Evolutionary conservation across 1,284 basidiomycete species (phyloP).

Genomic region (Heterobasidion annosum): DNA sequence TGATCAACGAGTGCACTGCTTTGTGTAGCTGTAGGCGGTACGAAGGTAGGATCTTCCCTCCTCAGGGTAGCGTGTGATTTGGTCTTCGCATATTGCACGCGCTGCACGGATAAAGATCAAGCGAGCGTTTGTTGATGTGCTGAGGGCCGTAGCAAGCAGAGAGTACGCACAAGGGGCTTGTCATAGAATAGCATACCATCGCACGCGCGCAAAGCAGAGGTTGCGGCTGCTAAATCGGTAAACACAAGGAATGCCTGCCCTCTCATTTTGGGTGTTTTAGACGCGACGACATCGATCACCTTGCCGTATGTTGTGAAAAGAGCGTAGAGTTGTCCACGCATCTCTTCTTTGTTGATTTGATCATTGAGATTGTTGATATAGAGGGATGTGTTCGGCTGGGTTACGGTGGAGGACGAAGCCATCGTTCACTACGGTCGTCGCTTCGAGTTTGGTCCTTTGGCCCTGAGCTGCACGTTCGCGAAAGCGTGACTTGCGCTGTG

Average conservation of each 20-base stretch:
- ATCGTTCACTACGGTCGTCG: constrained; percentile 11
- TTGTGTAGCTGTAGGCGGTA: constrained; percentile 56
- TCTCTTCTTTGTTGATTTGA: constrained; percentile 91
- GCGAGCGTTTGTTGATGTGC: constrained; percentile 9
- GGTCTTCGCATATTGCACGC: constrained; percentile 80
- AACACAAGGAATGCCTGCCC: constrained; percentile 98
- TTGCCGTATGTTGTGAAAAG: constrained; percentile 93
- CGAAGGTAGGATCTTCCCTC: constrained; percentile 68
- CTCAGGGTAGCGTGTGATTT: constrained; percentile 77
- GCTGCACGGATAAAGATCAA: constrained; percentile 32
- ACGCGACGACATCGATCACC: constrained; percentile 92
- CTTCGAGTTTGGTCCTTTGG: neutral
- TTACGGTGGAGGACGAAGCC: constrained; percentile 30
- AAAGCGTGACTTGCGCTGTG: neutral
- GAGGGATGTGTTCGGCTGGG: constrained; percentile 80
- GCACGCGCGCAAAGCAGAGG: constrained; percentile 84
- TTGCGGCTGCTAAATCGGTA: constrained; percentile 80
- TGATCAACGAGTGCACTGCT: constrained; percentile 21
- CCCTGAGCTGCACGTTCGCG: constrained; percentile 7
- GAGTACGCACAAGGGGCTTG: constrained; percentile 68
- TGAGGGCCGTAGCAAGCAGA: constrained; percentile 6
- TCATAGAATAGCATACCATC: constrained; percentile 93
- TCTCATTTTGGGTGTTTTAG: constrained; percentile 79
- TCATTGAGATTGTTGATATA: constrained; percentile 94
- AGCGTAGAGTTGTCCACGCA: constrained; percentile 76